A percentile compares a stretch with the other conserved stretches of the same genome.
These are phyloP conservation scores for Phytophthora pisi DNA, from an alignment of 352 stramenopile species.

Conservation along the genomic window DNA sequence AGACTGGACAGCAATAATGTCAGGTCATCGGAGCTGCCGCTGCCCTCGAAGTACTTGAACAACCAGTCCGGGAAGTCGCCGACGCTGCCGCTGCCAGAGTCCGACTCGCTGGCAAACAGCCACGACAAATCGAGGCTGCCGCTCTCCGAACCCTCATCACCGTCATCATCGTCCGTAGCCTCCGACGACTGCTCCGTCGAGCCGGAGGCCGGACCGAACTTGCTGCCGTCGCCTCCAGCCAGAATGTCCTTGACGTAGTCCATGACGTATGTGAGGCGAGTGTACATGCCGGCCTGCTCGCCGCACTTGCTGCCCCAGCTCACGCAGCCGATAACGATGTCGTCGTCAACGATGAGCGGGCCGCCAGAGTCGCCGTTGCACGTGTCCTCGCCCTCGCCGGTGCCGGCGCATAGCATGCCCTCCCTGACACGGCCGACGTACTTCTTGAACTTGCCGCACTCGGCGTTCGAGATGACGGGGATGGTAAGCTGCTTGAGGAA, in stretches of 20 bases:
- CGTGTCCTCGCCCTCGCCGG: conserved; percentile 47
- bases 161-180: too few species aligned
- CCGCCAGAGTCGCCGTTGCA: conserved; percentile 77
- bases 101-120: neutral
- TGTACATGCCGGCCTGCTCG: conserved; percentile 54
- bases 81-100: conserved; percentile 9
- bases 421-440: conserved; percentile 63
- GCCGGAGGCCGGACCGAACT: conserved; percentile 13
- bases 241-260: conserved; percentile 68
- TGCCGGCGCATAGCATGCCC: conserved; percentile 65
- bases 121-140: neutral
- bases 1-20: conserved; percentile 5
- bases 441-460: conserved; percentile 52
- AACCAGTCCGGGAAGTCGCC: neutral
- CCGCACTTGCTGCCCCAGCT: conserved; percentile 75
- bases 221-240: conserved; percentile 37
- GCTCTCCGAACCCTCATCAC: neutral
- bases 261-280: conserved; percentile 57
- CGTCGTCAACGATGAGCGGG: conserved; percentile 47
- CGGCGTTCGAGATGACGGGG: conserved; percentile 58
- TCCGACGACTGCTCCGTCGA: neutral
- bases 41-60: conserved; percentile 1
- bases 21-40: neutral
- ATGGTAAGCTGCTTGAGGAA: conserved; percentile 54
- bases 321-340: conserved; percentile 63